A percentile compares a stretch with the other conserved stretches of the same genome.
These are phyloP conservation scores for Clarkia xantiana DNA, from an alignment of 345 rosid genomes.

Conservation along the genomic window DNA sequence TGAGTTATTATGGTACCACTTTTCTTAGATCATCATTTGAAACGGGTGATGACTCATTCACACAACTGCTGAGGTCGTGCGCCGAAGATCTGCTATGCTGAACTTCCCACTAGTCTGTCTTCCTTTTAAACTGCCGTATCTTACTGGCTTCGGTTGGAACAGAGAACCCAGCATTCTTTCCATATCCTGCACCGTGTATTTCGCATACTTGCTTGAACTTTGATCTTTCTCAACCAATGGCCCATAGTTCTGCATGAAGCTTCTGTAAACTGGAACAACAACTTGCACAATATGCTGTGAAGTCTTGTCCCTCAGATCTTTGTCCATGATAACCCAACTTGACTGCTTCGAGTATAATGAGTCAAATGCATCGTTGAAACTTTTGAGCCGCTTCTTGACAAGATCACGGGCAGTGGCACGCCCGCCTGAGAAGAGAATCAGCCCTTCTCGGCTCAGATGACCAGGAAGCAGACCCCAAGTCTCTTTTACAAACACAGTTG, in stretches of 20 bases:
- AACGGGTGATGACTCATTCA: slow-evolving; percentile 15
- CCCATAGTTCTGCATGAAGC: slow-evolving; percentile 97
- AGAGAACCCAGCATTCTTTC: slow-evolving; percentile 75
- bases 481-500: slow-evolving; percentile 53
- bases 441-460: slow-evolving; percentile 90
- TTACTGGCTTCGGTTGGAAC: slow-evolving; percentile 60
- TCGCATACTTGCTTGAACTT: slow-evolving; percentile 76
- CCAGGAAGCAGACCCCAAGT: slow-evolving; percentile 88
- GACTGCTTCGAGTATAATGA: slow-evolving; percentile 72
- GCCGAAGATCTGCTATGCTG: slow-evolving; percentile 44
- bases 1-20: no score
- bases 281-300: slow-evolving; percentile 67
- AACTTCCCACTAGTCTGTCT: slow-evolving; percentile 40
- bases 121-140: slow-evolving; percentile 83
- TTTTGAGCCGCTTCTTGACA: slow-evolving; percentile 79
- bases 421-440: slow-evolving; percentile 90
- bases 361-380: slow-evolving; percentile 85
- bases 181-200: slow-evolving; percentile 68
- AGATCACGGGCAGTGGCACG: slow-evolving; percentile 99
- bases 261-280: slow-evolving; percentile 75
- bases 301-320: slow-evolving; percentile 79
- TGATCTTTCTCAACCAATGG: slow-evolving; percentile 86
- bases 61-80: slow-evolving; percentile 59
- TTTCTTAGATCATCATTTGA: no score
- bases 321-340: slow-evolving; percentile 59